A percentile compares a stretch with the other conserved stretches of the same genome.
Conservation (phyloP, 371 early-diverging fungal genomes). For the Neoconidiobolus thromboides region DNA sequence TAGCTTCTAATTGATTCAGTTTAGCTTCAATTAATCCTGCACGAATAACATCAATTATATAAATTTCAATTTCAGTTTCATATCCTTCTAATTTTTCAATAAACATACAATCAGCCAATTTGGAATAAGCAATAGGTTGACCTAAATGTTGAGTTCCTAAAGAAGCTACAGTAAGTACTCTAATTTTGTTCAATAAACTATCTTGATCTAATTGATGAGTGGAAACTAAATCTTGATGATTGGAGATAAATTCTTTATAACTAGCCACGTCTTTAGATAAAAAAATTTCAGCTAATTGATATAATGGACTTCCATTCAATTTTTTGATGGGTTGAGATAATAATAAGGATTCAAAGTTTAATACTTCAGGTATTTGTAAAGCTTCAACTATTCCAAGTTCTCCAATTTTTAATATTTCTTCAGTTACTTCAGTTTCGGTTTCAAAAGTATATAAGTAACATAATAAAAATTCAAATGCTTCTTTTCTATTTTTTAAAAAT, state of each 20-base stretch:
- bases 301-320: conserved; percentile 31
- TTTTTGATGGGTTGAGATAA: conserved; percentile 48
- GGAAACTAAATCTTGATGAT: neutral
- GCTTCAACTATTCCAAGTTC: conserved; percentile 40
- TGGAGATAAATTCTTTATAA: conserved; percentile 32
- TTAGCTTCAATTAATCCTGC: conserved; percentile 85
- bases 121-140: conserved; percentile 44
- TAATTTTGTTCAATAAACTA: conserved; percentile 49
- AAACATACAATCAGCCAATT: conserved; percentile 51
- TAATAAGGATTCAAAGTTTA: conserved; percentile 62
- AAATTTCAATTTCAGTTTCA: conserved; percentile 56
- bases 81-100: conserved; percentile 70
- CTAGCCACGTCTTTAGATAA: conserved; percentile 43
- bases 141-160: conserved; percentile 54
- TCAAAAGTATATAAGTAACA: conserved; percentile 40
- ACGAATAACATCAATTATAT: conserved; percentile 34
- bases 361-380: conserved; percentile 45
- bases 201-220: conserved; percentile 28
- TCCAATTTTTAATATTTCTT: conserved; percentile 24
- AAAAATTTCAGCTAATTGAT: conserved; percentile 54
- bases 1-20: conserved; percentile 73
- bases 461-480: conserved; percentile 39
- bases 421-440: conserved; percentile 17
- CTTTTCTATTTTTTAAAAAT: conserved; percentile 16
- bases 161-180: conserved; percentile 63